These are phyloP conservation scores for Phytophthora fragariae DNA, from an alignment of 352 stramenopile species.

Conservation along the genomic window DNA sequence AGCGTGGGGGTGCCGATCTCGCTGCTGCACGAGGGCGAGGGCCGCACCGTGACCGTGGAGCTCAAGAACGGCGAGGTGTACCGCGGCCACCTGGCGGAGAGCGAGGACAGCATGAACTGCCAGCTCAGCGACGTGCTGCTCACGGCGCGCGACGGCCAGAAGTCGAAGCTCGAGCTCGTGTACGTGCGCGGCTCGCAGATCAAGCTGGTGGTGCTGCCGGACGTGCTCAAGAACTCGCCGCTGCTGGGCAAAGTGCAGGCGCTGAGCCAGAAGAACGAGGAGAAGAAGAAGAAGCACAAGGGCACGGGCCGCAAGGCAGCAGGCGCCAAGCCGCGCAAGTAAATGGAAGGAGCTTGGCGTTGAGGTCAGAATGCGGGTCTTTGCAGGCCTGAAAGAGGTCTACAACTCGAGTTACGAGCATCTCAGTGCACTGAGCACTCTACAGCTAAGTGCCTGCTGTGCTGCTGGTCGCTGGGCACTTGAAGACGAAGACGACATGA, in stretches of 20 bases:
- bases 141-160: constrained; percentile 87
- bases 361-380: not conserved
- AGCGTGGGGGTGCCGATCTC: constrained; percentile 83
- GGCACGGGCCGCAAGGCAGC: constrained; percentile 25
- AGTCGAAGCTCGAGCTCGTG: constrained; percentile 87
- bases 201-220: constrained; percentile 97
- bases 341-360: constrained; percentile 8
- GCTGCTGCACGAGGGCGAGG: constrained; percentile 90
- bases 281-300: constrained; percentile 65
- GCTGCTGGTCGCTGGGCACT: constrained; percentile 1
- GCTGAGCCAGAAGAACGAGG: constrained; percentile 73
- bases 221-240: constrained; percentile 97
- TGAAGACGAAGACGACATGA: constrained; percentile 29
- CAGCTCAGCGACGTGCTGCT: constrained; percentile 93
- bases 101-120: constrained; percentile 98
- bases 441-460: not conserved
- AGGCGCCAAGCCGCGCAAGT: constrained; percentile 46
- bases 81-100: constrained; percentile 81
- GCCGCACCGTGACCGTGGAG: constrained; percentile 85
- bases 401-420: not conserved
- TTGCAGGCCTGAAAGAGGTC: not conserved
- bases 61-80: constrained; percentile 92
- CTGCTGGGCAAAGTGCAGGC: constrained; percentile 96
- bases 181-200: constrained; percentile 97
- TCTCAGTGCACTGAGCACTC: not conserved